These are phyloP conservation scores for Metschnikowia borealis DNA, from an alignment of 805 yeast species.

Conservation along the genomic window DNA sequence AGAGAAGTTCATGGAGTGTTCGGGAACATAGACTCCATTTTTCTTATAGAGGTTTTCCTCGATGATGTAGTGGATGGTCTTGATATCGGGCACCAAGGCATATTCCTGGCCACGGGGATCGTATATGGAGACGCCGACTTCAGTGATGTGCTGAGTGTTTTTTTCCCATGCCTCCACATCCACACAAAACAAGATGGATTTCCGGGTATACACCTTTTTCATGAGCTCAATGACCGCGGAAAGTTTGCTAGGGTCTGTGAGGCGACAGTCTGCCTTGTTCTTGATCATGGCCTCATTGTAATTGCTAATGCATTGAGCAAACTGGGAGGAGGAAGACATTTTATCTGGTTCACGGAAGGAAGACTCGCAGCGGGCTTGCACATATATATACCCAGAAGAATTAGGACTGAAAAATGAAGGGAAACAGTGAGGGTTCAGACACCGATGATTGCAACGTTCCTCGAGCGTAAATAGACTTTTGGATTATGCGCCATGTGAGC, in stretches of 20 bases:
- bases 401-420: background rate
- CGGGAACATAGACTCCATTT: slow-evolving; percentile 22
- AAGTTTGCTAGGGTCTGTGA: background rate
- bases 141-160: slow-evolving; percentile 16
- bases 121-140: slow-evolving; percentile 24
- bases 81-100: slow-evolving; percentile 17
- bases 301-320: background rate
- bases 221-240: slow-evolving; percentile 6
- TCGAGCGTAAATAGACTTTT: background rate
- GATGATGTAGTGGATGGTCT: slow-evolving; percentile 18
- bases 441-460: too few relatives aligned
- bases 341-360: background rate
- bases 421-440: too few relatives aligned
- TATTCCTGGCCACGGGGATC: slow-evolving; percentile 17
- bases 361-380: background rate
- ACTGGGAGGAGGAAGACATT: background rate
- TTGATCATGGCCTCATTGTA: background rate
- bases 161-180: slow-evolving; percentile 26
- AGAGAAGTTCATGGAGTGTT: slow-evolving; percentile 18
- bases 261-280: background rate
- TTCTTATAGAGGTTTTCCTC: slow-evolving; percentile 13
- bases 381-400: background rate
- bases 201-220: slow-evolving; percentile 19
- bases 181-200: slow-evolving; percentile 18
- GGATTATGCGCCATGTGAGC: background rate